A percentile compares a stretch with the other conserved stretches of the same genome.
These are phyloP conservation scores for Fagus sylvatica DNA, from an alignment of 306 rosid genomes.

Conservation along the genomic window DNA sequence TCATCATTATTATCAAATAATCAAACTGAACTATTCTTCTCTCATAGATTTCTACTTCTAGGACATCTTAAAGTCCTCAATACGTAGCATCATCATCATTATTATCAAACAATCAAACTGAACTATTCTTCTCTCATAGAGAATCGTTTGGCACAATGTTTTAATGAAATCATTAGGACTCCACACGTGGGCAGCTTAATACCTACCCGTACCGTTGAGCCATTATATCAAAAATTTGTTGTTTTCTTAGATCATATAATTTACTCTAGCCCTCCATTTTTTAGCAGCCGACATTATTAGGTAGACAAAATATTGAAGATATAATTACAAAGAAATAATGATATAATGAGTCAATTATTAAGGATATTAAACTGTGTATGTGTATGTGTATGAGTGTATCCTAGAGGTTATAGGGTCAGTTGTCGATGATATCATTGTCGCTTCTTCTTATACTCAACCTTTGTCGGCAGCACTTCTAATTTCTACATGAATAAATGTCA, in stretches of 20 bases:
- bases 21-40: neutral
- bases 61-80: neutral
- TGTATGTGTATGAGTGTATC: neutral
- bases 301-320: neutral
- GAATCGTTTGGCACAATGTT: neutral
- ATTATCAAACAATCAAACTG: neutral
- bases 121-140: neutral
- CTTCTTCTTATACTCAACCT: neutral
- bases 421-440: too few species aligned
- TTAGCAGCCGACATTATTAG: neutral
- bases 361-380: neutral
- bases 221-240: neutral
- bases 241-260: neutral
- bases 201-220: slow-evolving; percentile 1
- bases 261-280: neutral
- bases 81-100: neutral
- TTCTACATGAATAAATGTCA: neutral
- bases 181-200: slow-evolving; percentile 3
- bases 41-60: neutral
- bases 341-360: neutral
- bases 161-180: neutral
- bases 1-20: neutral
- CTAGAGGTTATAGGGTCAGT: neutral
- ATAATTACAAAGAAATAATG: neutral
- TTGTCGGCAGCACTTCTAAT: neutral